Evolutionary conservation across 495 filamentous ascomycete species (phyloP), one percentile per base, ranked within the genome.

Genomic region (Paragyromitra xinjiangensis): DNA sequence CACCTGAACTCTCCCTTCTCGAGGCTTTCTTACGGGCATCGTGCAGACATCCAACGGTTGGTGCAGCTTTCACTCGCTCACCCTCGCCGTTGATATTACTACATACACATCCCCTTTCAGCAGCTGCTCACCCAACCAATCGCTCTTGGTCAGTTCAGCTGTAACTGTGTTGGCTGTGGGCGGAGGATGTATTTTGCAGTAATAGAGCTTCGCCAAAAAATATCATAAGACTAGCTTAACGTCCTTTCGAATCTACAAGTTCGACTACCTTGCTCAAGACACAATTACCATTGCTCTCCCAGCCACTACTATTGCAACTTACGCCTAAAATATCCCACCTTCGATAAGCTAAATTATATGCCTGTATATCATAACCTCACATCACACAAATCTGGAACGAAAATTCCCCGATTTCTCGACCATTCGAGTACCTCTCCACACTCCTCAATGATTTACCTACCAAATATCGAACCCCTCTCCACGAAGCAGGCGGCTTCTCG

Each of bases 191-290:
- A 58, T 82, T 58, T 72, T 65, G 51, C 59, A 73, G 58, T 68
- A 67, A 70, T 76, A 56, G 75, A 69, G 22, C 68, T 81, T 44
- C 75, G 80, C 50, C 80, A 82, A 67, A 81, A 82, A 78, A 79
- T 82, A 69, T 82, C 80, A 72, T 82, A 82, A 82, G 29, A 61
- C 68, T 76, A 77, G 74, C 69, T 65, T 61, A 37, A 64, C 22
- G 19, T 51, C 56, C 69, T 55, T 50, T 29, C 39, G 29, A 34
- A 61, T 71, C 44, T 45, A 44, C 53, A 42, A 59, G 37, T 56
- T 29, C 34, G 8, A 69, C 40, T 24, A 40, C 58, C 29, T 16
- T 11, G 14, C 50, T 19, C 40, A 50, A 63, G 2, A 71, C 50
- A 26, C 29, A 74, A 56, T 42, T 78, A 42, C 67, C 22, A 55